Evolutionary conservation across 1,139 yeast species (phyloP).

Genomic region (Yamadazyma atlantica): DNA sequence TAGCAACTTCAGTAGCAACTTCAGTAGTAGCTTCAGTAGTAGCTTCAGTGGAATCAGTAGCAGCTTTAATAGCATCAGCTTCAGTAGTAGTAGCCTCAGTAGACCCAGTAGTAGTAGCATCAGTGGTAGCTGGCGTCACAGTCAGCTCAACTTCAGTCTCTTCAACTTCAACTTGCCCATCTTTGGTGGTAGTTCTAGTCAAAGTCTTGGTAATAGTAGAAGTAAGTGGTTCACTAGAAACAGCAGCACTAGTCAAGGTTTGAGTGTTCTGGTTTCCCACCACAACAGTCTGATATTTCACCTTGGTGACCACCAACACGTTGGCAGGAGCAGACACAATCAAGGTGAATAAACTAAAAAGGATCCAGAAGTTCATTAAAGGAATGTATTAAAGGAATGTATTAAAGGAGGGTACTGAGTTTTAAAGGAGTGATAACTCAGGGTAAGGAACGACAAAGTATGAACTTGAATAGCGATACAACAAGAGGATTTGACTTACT

Average conservation of each 20-base stretch:
- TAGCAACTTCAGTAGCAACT: slow-evolving; percentile 24
- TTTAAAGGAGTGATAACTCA: slow-evolving; percentile 1
- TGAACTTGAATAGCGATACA: neutral
- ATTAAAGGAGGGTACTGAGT: neutral
- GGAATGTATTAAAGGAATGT: too few relatives aligned
- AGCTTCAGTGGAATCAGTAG: slow-evolving; percentile 11
- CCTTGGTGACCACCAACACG: slow-evolving; percentile 15
- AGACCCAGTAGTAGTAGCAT: slow-evolving; percentile 10
- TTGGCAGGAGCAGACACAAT: slow-evolving; percentile 17
- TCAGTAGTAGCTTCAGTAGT: slow-evolving; percentile 12
- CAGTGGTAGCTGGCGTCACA: slow-evolving; percentile 11
- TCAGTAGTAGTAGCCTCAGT: slow-evolving; percentile 7
- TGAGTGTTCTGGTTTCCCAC: slow-evolving; percentile 12
- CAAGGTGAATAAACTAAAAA: slow-evolving; percentile 9
- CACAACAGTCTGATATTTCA: slow-evolving; percentile 13
- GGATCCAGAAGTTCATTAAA: slow-evolving; percentile 11
- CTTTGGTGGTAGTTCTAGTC: slow-evolving; percentile 1
- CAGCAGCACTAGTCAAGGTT: slow-evolving; percentile 12
- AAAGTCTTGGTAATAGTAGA: slow-evolving; percentile 8
- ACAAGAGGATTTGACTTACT: neutral
- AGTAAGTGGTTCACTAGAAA: slow-evolving; percentile 10
- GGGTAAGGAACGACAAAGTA: slow-evolving; percentile 1
- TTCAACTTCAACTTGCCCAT: slow-evolving; percentile 3
- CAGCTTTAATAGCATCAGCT: slow-evolving; percentile 7
- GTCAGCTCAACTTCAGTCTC: slow-evolving; percentile 7